Evolutionary conservation across 2,329 filamentous ascomycete species (phyloP).

Genomic region (Fusarium floridanum): DNA sequence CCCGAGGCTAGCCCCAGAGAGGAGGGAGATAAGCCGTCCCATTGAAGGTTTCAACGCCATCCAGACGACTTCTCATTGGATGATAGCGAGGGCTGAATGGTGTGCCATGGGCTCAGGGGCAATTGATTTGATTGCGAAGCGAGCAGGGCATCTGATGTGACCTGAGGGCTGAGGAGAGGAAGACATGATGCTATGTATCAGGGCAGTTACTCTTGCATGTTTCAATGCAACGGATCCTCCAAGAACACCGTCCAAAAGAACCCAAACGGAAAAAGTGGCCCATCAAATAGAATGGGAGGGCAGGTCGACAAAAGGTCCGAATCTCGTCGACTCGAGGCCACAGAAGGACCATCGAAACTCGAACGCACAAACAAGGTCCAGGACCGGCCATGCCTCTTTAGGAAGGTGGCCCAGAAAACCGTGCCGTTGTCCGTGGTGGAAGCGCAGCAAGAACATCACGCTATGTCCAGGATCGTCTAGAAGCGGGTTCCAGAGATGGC

Average conservation of each 20-base stretch:
- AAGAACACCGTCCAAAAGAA: conserved; percentile 8
- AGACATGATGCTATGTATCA: neutral
- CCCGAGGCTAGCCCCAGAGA: conserved; percentile 43
- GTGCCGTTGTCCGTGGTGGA: conserved; percentile 37
- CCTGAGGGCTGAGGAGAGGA: neutral
- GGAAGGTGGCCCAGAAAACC: conserved; percentile 31
- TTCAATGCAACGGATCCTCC: neutral
- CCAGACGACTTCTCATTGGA: conserved; percentile 33
- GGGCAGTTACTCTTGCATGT: neutral
- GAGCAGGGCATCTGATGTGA: conserved; percentile 20
- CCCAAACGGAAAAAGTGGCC: conserved; percentile 12
- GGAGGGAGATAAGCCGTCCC: conserved; percentile 44
- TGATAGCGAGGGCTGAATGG: conserved; percentile 25
- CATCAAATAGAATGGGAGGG: conserved; percentile 7
- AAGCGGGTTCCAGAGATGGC: conserved; percentile 14
- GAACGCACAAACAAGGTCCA: conserved; percentile 24
- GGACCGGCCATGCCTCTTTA: conserved; percentile 21
- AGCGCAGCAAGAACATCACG: neutral
- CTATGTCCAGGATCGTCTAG: conserved; percentile 34
- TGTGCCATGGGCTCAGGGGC: conserved; percentile 23
- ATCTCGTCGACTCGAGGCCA: conserved; percentile 27
- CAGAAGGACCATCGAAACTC: conserved; percentile 25
- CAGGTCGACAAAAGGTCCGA: conserved; percentile 44
- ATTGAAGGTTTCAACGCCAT: conserved; percentile 35
- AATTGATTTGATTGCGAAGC: conserved; percentile 5